Conservation (phyloP, 2,329 filamentous ascomycete genomes). For the Fusarium acutatum region DNA sequence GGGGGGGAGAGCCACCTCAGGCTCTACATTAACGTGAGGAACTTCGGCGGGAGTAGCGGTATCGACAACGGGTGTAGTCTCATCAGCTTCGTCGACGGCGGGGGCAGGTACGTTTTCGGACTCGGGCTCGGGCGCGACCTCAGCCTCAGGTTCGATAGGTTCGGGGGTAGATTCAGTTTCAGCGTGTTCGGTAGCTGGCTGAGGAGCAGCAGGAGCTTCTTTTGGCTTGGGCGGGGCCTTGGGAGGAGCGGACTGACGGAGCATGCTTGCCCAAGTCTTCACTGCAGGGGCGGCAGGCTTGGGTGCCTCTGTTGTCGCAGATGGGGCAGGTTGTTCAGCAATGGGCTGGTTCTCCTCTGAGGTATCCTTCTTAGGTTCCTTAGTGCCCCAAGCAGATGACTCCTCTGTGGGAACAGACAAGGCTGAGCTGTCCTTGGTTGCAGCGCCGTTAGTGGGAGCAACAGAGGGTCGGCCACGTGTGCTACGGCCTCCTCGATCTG, state of each 20-base stretch:
- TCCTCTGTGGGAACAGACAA: conserved; percentile 76
- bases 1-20: conserved; percentile 64
- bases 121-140: conserved; percentile 42
- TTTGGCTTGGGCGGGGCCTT: conserved; percentile 67
- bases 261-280: conserved; percentile 81
- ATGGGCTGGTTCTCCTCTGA: conserved; percentile 47
- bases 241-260: conserved; percentile 65
- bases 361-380: conserved; percentile 47
- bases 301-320: conserved; percentile 49
- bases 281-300: conserved; percentile 51
- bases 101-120: conserved; percentile 47
- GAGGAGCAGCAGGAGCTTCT: conserved; percentile 56
- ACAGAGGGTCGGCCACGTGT: conserved; percentile 70
- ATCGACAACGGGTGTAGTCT: conserved; percentile 46
- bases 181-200: conserved; percentile 47
- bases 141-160: conserved; percentile 46
- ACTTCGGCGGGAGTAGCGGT: conserved; percentile 38
- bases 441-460: conserved; percentile 69
- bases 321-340: conserved; percentile 44
- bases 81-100: conserved; percentile 37
- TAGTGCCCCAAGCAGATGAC: conserved; percentile 61
- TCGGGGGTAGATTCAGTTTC: conserved; percentile 51
- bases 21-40: conserved; percentile 43
- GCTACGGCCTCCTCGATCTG: conserved; percentile 69
- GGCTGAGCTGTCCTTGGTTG: conserved; percentile 62